These are phyloP conservation scores for Crithidia acanthocephali DNA, from an alignment of 208 protist genomes.

Conservation along the genomic window DNA sequence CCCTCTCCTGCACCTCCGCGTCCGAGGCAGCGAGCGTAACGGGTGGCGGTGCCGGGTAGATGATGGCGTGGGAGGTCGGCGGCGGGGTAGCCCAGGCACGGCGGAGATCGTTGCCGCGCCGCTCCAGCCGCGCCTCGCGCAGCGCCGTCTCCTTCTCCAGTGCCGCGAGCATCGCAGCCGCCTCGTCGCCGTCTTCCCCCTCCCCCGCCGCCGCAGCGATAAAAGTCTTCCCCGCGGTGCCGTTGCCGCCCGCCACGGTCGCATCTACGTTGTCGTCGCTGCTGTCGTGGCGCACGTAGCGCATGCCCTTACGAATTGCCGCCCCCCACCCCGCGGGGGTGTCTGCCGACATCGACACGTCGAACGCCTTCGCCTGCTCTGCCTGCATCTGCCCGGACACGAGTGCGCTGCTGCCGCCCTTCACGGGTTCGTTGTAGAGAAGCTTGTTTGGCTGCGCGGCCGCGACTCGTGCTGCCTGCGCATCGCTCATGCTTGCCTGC, in stretches of 20 bases:
- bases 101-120: slow-evolving; percentile 23
- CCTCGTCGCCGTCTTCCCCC: slow-evolving; percentile 1
- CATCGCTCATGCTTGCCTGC: not conserved
- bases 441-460: slow-evolving; percentile 10
- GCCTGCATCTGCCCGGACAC: slow-evolving; percentile 4
- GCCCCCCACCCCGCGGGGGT: slow-evolving; percentile 12
- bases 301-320: slow-evolving; percentile 26
- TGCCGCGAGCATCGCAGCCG: slow-evolving; percentile 37
- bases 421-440: not conserved
- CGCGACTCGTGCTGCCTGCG: slow-evolving; percentile 11
- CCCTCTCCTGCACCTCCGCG: slow-evolving; percentile 62
- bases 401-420: not conserved
- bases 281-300: slow-evolving; percentile 12
- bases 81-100: slow-evolving; percentile 18
- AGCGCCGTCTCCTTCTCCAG: slow-evolving; percentile 45
- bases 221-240: not conserved
- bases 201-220: not conserved
- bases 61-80: not conserved
- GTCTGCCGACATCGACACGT: not conserved
- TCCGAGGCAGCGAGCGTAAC: slow-evolving; percentile 59
- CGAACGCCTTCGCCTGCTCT: slow-evolving; percentile 5
- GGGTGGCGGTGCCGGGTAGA: slow-evolving; percentile 51
- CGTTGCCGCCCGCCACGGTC: not conserved
- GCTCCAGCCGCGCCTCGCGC: slow-evolving; percentile 49
- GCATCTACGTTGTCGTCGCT: not conserved